Evolutionary conservation across 2,329 filamentous ascomycete genomes (phyloP).

Genomic region (Calycina herbarum): DNA sequence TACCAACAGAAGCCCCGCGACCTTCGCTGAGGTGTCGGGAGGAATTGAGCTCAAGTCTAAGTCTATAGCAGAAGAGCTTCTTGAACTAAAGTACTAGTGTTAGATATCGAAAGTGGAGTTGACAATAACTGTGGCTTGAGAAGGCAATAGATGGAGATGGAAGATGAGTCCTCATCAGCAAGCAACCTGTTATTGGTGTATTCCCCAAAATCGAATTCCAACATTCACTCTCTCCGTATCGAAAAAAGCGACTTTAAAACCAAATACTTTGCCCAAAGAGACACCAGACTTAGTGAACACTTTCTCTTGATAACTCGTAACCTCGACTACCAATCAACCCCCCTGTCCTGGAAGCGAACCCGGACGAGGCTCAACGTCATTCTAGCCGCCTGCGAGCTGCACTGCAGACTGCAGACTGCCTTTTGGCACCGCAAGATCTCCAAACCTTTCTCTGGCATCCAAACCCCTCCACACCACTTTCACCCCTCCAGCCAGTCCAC

Average conservation of each 20-base stretch:
- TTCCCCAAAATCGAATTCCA: neutral
- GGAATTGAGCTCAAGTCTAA: no score
- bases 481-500: neutral
- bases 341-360: no score
- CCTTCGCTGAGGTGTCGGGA: no score
- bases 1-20: no score
- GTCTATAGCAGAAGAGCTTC: no score
- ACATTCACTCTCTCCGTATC: neutral
- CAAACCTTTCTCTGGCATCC: neutral
- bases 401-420: no score
- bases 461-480: neutral
- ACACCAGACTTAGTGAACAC: no score
- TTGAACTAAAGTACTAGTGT: no score
- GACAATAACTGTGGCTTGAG: conserved; percentile 23
- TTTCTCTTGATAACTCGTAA: no score
- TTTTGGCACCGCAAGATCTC: neutral
- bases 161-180: conserved; percentile 8
- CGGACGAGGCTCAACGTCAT: no score
- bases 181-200: neutral
- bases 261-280: neutral
- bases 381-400: no score
- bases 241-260: neutral
- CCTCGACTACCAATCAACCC: no score
- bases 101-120: conserved; percentile 2
- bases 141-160: conserved; percentile 25